Percentiles rank a stretch among this genome's conserved stretches.
phyloP scores from a whole-genome alignment of 163 green algal genomes.

The Scenedesmus sp. region DNA sequence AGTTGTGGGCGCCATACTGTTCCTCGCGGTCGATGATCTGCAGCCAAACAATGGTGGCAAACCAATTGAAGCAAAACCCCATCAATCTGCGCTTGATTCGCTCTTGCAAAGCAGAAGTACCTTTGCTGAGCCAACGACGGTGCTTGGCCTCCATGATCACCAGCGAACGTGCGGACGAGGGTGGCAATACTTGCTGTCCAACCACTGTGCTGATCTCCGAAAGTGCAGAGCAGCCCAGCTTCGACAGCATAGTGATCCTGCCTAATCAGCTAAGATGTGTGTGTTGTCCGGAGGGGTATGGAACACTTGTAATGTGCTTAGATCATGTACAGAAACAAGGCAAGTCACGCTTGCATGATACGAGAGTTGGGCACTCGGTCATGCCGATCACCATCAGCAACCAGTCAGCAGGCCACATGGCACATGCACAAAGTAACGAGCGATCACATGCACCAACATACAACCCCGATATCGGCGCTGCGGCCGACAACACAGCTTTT shows the following conservation, averaged over 20 bases:
- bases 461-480: not conserved
- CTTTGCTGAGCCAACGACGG: slow-evolving; percentile 34
- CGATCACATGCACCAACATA: slow-evolving; percentile 51
- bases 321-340: not conserved
- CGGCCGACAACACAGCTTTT: not conserved
- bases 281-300: not conserved
- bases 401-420: slow-evolving; percentile 8
- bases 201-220: not conserved
- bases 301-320: not conserved
- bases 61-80: not conserved
- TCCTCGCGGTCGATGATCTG: slow-evolving; percentile 93
- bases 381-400: not conserved
- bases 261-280: not conserved
- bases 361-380: not conserved
- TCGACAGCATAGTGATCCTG: slow-evolving; percentile 10
- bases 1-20: slow-evolving; percentile 94
- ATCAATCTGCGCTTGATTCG: not conserved
- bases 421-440: not conserved
- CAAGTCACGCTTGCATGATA: slow-evolving; percentile 34
- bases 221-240: not conserved
- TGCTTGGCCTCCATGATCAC: slow-evolving; percentile 24
- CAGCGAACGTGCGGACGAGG: not conserved
- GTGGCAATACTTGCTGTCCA: not conserved
- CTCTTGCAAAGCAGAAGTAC: not conserved
- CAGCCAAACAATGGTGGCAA: not conserved